A percentile compares a stretch with the other conserved stretches of the same genome.
Evolutionary conservation across 2,329 filamentous ascomycete species (phyloP).

Genomic region (Celoporthe dispersa): DNA sequence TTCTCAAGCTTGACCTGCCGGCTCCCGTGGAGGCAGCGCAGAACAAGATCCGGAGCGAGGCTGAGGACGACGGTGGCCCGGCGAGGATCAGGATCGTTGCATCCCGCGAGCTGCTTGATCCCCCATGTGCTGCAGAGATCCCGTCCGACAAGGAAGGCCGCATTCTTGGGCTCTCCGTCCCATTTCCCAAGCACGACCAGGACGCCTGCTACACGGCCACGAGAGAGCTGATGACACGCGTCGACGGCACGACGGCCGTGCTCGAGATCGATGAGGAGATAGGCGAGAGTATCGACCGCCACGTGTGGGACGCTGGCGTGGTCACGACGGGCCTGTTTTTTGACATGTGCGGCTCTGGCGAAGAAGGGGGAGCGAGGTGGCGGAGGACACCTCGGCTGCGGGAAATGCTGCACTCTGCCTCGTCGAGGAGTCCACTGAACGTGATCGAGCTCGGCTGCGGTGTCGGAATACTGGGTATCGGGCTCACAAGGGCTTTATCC

Average conservation of each 20-base stretch:
- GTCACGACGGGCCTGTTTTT: constrained; percentile 44
- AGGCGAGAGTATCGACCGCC: constrained; percentile 63
- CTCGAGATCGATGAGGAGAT: constrained; percentile 56
- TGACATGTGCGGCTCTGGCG: constrained; percentile 17
- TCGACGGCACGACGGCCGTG: constrained; percentile 36
- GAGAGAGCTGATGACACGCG: constrained; percentile 38
- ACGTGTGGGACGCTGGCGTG: constrained; percentile 63
- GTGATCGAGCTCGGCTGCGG: constrained; percentile 62
- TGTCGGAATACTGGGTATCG: constrained; percentile 59
- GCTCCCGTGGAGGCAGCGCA: constrained; percentile 31
- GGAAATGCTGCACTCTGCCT: constrained; percentile 35
- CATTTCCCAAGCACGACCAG: constrained; percentile 32
- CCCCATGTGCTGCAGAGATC: constrained; percentile 33
- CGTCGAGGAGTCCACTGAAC: constrained; percentile 38
- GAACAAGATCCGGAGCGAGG: background rate
- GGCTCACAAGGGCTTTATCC: constrained; percentile 43
- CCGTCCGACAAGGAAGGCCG: constrained; percentile 39
- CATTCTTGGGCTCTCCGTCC: constrained; percentile 50
- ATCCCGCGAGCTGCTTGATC: constrained; percentile 13
- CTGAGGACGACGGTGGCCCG: constrained; percentile 13
- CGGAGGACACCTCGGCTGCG: constrained; percentile 35
- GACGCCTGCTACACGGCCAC: constrained; percentile 35
- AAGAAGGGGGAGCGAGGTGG: background rate
- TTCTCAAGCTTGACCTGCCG: constrained; percentile 42
- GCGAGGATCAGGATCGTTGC: constrained; percentile 36